A percentile compares a stretch with the other conserved stretches of the same genome.
Conservation (phyloP, 148 eudicot species). For the Suaeda aralocaspica region DNA sequence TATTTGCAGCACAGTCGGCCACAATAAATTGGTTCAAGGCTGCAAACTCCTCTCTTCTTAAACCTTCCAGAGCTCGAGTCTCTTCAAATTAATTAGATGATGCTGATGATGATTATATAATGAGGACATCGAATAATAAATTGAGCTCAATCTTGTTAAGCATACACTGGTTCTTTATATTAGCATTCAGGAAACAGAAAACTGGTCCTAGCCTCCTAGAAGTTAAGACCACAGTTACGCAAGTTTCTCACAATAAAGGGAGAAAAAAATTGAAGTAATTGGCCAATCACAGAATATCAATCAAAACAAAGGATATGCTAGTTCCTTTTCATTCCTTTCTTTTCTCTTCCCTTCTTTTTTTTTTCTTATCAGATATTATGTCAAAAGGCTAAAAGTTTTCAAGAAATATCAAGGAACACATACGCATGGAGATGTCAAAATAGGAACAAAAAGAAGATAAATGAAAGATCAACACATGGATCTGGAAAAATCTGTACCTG, state of each 20-base stretch:
- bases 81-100: neutral
- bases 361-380: neutral
- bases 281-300: no score
- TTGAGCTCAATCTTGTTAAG: neutral
- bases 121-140: neutral
- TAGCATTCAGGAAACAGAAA: neutral
- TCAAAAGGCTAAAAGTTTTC: neutral
- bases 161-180: neutral
- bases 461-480: neutral
- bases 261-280: no score
- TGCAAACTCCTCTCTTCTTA: neutral
- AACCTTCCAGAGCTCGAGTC: neutral
- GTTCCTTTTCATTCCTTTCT: neutral
- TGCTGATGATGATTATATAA: neutral
- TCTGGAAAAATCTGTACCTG: conserved; percentile 45
- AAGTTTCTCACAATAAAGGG: neutral
- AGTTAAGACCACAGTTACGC: neutral
- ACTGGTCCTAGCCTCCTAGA: neutral
- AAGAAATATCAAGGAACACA: no score
- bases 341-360: neutral
- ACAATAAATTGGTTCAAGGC: neutral
- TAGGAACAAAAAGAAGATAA: neutral
- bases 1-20: no score
- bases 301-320: neutral
- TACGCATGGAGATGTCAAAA: no score